Evolutionary conservation across 2,329 filamentous ascomycete species (phyloP).

Genomic region (Colletotrichum euphorbiae): DNA sequence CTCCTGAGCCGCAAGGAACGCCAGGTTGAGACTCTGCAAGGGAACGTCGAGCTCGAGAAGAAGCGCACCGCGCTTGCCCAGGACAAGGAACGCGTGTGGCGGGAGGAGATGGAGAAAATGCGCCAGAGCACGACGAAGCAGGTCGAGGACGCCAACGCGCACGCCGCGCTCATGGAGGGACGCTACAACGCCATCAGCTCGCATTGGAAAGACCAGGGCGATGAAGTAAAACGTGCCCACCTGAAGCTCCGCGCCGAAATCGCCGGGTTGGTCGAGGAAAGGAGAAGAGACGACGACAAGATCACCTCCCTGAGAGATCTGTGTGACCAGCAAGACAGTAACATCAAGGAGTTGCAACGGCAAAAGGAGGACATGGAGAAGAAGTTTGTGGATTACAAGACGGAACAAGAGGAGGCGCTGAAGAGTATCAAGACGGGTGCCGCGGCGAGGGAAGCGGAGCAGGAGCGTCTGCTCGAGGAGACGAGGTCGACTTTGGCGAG

Average conservation of each 20-base stretch:
- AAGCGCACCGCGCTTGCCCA: conserved; percentile 70
- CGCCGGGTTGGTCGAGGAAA: conserved; percentile 63
- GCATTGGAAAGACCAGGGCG: conserved; percentile 75
- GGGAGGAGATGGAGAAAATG: conserved; percentile 71
- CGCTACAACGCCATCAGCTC: conserved; percentile 75
- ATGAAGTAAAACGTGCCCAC: conserved; percentile 67
- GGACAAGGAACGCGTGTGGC: conserved; percentile 71
- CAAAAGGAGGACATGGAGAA: conserved; percentile 72
- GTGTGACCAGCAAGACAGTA: conserved; percentile 78
- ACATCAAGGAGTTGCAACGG: conserved; percentile 69
- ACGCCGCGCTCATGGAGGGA: conserved; percentile 76
- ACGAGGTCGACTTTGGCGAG: conserved; percentile 72
- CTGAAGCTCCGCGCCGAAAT: conserved; percentile 65
- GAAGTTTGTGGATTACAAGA: conserved; percentile 74
- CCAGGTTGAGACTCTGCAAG: conserved; percentile 76
- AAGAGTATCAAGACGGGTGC: conserved; percentile 69
- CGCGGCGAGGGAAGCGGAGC: conserved; percentile 68
- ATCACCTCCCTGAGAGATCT: conserved; percentile 74
- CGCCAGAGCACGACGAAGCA: conserved; percentile 69
- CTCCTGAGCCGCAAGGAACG: conserved; percentile 79
- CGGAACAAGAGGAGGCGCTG: conserved; percentile 71
- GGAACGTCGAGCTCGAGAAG: conserved; percentile 72
- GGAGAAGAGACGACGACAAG: conserved; percentile 70
- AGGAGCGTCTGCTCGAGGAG: conserved; percentile 68
- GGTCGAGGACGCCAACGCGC: conserved; percentile 73